Percentiles rank a stretch among this genome's conserved stretches.
These are phyloP conservation scores for Fusarium verrucosum DNA, from an alignment of 2,329 filamentous ascomycete genomes.

Conservation along the genomic window DNA sequence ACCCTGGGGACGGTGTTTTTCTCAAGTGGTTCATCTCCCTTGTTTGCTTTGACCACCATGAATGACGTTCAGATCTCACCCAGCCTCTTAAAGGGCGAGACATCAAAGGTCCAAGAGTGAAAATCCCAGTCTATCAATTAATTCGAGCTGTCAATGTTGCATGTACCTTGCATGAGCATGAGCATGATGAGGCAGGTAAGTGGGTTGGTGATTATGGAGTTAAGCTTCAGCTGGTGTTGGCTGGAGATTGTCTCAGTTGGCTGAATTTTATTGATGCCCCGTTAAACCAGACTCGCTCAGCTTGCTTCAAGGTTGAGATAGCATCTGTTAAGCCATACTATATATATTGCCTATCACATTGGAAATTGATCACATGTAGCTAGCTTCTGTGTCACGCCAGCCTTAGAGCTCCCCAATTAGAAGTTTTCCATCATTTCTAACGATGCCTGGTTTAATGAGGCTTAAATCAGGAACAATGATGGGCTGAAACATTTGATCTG, in stretches of 20 bases:
- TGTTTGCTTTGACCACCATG: slow-evolving; percentile 1
- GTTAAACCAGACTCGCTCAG: no score
- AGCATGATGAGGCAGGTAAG: slow-evolving; percentile 12
- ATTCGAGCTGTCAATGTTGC: background rate
- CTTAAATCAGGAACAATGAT: background rate
- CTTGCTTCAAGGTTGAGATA: background rate
- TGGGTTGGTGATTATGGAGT: slow-evolving; percentile 16
- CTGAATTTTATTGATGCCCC: no score
- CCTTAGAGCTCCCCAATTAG: background rate
- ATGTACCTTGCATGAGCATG: slow-evolving; percentile 37
- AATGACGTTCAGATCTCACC: slow-evolving; percentile 16
- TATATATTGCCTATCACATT: background rate
- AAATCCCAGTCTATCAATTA: slow-evolving; percentile 3
- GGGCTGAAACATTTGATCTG: slow-evolving; percentile 5
- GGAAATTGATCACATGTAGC: background rate
- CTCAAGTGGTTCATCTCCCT: background rate
- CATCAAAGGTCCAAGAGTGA: background rate
- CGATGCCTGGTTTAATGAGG: background rate
- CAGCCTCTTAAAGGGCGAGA: slow-evolving; percentile 23
- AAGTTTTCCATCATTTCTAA: background rate
- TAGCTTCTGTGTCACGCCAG: background rate
- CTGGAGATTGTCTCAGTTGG: slow-evolving; percentile 6
- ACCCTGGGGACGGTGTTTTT: background rate
- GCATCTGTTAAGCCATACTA: no score
- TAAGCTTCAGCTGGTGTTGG: slow-evolving; percentile 1